Evolutionary conservation across 352 stramenopile genomes (phyloP).

Genomic region (Saprolegnia parasitica): DNA sequence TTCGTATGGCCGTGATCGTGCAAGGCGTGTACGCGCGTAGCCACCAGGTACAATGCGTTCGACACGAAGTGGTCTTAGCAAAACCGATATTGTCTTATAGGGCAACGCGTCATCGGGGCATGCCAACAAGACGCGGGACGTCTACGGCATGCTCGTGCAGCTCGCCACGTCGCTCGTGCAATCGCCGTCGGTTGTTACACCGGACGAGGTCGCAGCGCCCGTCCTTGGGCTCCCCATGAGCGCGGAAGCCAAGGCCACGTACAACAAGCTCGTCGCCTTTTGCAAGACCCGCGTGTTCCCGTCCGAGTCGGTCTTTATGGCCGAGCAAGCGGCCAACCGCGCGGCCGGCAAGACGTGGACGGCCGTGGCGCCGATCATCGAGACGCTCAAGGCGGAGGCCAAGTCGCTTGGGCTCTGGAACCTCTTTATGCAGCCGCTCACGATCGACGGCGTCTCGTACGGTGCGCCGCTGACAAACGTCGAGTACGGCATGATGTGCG

Average conservation of each 20-base stretch:
- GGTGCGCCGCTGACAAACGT: conserved; percentile 74
- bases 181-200: conserved; percentile 19
- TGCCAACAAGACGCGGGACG: conserved; percentile 53
- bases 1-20: conserved; percentile 73
- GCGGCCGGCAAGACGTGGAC: conserved; percentile 66
- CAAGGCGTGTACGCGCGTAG: conserved; percentile 75
- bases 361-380: conserved; percentile 83
- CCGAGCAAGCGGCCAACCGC: conserved; percentile 55
- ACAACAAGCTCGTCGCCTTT: conserved; percentile 84
- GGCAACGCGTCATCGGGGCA: conserved; percentile 81
- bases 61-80: not conserved
- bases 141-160: conserved; percentile 58
- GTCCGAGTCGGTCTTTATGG: conserved; percentile 81
- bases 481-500: conserved; percentile 95
- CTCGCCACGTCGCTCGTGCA: conserved; percentile 40
- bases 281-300: conserved; percentile 87
- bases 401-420: conserved; percentile 94
- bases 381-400: conserved; percentile 87
- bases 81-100: conserved; percentile 6
- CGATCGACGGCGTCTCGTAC: conserved; percentile 60
- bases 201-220: conserved; percentile 37
- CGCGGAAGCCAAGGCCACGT: conserved; percentile 67
- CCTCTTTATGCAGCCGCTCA: conserved; percentile 86
- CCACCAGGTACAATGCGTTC: conserved; percentile 30
- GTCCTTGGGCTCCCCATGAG: conserved; percentile 73